These are phyloP conservation scores for Sphaerobolus stellatus DNA, from an alignment of 1,284 basidiomycete genomes.

Conservation along the genomic window DNA sequence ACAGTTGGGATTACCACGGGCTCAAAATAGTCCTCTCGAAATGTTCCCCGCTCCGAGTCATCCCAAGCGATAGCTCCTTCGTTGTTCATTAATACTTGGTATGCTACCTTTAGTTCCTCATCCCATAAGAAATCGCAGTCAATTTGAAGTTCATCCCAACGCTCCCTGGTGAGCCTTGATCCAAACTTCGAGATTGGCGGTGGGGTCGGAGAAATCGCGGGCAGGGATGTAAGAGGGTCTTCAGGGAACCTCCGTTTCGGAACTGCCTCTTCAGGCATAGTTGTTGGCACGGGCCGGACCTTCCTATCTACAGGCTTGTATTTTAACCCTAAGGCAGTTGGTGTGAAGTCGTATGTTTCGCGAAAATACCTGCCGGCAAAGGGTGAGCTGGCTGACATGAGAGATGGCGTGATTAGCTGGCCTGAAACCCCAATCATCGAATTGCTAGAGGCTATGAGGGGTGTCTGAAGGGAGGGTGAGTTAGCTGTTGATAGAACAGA, in stretches of 20 bases:
- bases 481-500: too few species aligned
- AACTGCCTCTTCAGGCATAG: constrained; percentile 24
- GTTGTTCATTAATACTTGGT: constrained; percentile 14
- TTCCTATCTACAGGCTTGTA: constrained; percentile 35
- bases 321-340: constrained; percentile 7
- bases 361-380: not conserved
- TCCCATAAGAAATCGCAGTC: constrained; percentile 29
- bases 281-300: constrained; percentile 31
- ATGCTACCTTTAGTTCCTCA: constrained; percentile 25
- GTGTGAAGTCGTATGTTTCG: not conserved
- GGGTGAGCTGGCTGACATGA: not conserved
- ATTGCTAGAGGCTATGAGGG: not conserved
- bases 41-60: constrained; percentile 32
- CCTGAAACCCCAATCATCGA: not conserved
- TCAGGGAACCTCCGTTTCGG: constrained; percentile 21
- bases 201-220: constrained; percentile 29
- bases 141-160: constrained; percentile 3
- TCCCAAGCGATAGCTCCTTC: constrained; percentile 35
- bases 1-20: constrained; percentile 34
- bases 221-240: constrained; percentile 33
- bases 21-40: constrained; percentile 35
- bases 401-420: not conserved
- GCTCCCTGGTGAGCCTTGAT: not conserved
- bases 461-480: not conserved
- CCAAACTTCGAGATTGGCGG: constrained; percentile 17